Percentiles rank a stretch among this genome's conserved stretches.
Conservation (phyloP, 2,329 filamentous ascomycete genomes). For the Alternaria atra region DNA sequence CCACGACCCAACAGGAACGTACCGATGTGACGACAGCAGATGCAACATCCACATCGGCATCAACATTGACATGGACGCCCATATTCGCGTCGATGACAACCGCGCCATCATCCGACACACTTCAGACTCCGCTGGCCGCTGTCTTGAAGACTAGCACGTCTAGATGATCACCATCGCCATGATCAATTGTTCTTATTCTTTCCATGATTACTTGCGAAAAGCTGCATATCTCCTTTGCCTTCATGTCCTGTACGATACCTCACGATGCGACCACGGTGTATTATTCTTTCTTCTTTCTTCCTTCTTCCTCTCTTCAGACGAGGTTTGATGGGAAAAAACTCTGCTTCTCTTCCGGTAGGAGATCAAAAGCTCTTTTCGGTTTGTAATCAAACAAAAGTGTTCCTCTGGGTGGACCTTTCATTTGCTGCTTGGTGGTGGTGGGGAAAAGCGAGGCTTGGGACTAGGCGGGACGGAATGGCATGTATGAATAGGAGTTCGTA, state of each 20-base stretch:
- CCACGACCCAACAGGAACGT: neutral
- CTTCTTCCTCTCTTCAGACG: neutral
- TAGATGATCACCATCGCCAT: neutral
- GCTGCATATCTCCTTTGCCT: neutral
- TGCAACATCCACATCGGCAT: neutral
- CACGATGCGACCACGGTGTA: neutral
- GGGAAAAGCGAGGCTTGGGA: neutral
- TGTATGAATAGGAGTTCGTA: neutral
- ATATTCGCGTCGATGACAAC: neutral
- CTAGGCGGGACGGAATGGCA: neutral
- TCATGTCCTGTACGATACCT: conserved; percentile 5
- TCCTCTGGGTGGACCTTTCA: neutral
- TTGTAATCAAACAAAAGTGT: neutral
- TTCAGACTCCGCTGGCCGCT: conserved; percentile 2
- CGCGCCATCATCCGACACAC: neutral
- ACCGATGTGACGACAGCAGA: neutral
- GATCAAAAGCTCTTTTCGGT: neutral
- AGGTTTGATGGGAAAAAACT: neutral
- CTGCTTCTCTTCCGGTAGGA: neutral
- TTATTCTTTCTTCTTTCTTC: neutral
- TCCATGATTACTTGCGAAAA: neutral
- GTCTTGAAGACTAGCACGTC: conserved; percentile 3
- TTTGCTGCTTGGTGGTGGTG: neutral
- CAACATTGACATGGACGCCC: neutral
- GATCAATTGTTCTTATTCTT: neutral